These are phyloP conservation scores for Arabidopsis lyrata DNA, from an alignment of 441 rosid genomes.

Conservation along the genomic window DNA sequence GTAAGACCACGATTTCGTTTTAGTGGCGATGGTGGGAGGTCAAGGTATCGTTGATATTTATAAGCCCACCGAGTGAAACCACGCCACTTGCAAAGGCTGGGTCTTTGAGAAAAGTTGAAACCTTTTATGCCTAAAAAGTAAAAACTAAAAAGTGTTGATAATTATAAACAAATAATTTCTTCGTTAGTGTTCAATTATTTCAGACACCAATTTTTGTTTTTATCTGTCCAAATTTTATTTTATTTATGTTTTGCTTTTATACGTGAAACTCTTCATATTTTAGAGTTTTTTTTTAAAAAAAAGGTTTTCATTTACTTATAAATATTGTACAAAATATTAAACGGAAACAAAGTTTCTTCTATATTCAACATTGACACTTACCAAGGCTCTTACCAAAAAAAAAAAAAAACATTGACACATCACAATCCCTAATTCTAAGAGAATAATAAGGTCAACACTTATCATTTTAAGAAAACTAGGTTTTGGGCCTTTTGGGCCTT, in stretches of 20 bases:
- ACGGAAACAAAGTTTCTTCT: too few species aligned
- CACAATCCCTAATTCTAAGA: not conserved
- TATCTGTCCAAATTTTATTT: not conserved
- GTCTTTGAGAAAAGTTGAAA: too few species aligned
- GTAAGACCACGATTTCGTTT: slow-evolving; percentile 27
- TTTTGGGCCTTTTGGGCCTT: not conserved
- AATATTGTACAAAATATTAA: too few species aligned
- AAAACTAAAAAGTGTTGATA: not conserved
- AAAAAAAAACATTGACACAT: too few species aligned
- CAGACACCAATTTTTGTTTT: slow-evolving; percentile 22
- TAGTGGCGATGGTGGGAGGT: slow-evolving; percentile 41
- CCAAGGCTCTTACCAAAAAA: too few species aligned
- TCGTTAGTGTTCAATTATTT: slow-evolving; percentile 1
- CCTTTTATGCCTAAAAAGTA: not conserved
- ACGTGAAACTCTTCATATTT: not conserved
- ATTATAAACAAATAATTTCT: not conserved
- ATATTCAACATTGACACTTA: too few species aligned
- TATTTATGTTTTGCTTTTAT: not conserved
- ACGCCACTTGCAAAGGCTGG: slow-evolving; percentile 34
- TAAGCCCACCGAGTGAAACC: slow-evolving; percentile 39
- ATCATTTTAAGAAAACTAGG: not conserved
- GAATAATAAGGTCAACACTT: not conserved
- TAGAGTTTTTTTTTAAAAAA: too few species aligned
- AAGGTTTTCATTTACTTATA: too few species aligned
- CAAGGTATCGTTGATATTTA: slow-evolving; percentile 38